A percentile compares a stretch with the other conserved stretches of the same genome.
These are phyloP conservation scores for Macrocystidia cucumis DNA, from an alignment of 1,284 basidiomycete genomes.

Conservation along the genomic window DNA sequence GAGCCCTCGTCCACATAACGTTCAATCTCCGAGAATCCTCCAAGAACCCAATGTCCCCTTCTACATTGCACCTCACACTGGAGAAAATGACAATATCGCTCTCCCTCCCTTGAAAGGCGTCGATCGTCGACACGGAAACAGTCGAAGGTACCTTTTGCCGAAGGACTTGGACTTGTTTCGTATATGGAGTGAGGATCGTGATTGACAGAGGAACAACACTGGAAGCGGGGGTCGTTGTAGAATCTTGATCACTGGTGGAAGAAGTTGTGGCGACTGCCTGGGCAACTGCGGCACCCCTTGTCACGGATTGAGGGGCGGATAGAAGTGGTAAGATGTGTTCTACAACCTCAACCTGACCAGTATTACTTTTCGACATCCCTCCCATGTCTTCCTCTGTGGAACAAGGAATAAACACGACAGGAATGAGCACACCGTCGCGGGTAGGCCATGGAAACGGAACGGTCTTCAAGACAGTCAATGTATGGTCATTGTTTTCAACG, in stretches of 20 bases:
- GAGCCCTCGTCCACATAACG: slow-evolving; percentile 71
- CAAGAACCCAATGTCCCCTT: slow-evolving; percentile 61
- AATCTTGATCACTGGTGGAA: no score
- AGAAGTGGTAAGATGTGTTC: slow-evolving; percentile 34
- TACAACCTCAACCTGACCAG: slow-evolving; percentile 45
- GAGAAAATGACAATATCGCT: slow-evolving; percentile 68
- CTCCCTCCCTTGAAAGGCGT: slow-evolving; percentile 74
- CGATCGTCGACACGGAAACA: slow-evolving; percentile 51
- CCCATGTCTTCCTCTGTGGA: slow-evolving; percentile 50
- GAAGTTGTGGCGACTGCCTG: no score
- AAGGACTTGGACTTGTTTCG: slow-evolving; percentile 42
- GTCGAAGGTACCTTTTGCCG: slow-evolving; percentile 30
- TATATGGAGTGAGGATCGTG: slow-evolving; percentile 53
- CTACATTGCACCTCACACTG: slow-evolving; percentile 56
- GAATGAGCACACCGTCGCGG: slow-evolving; percentile 23
- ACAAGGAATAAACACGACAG: slow-evolving; percentile 52
- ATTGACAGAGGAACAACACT: slow-evolving; percentile 23
- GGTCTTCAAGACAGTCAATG: slow-evolving; percentile 29
- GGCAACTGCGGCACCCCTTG: no score
- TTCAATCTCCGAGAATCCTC: slow-evolving; percentile 62
- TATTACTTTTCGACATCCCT: slow-evolving; percentile 52
- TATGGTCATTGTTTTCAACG: slow-evolving; percentile 27
- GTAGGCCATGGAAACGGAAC: slow-evolving; percentile 53
- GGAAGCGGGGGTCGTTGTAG: slow-evolving; percentile 9
- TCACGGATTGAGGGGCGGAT: slow-evolving; percentile 17